Percentiles rank a stretch among this genome's conserved stretches.
phyloP scores from a whole-genome alignment of 129 eudicot genomes.

The Kitagawia praeruptora region DNA sequence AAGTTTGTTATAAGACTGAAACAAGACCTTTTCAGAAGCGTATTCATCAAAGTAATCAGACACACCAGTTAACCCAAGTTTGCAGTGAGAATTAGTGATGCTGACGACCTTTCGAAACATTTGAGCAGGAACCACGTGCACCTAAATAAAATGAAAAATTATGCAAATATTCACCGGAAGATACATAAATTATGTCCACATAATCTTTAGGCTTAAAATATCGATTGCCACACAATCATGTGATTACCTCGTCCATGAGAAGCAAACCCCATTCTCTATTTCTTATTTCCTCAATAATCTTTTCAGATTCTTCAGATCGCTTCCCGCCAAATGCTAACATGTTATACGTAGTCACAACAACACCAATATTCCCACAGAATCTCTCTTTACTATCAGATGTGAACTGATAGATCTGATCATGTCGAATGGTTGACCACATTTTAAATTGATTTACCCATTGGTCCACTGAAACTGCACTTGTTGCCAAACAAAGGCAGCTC shows the following conservation, averaged over 20 bases:
- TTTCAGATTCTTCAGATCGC: constrained; percentile 89
- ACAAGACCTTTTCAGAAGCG: not conserved
- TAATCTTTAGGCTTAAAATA: not conserved
- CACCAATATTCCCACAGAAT: constrained; percentile 93
- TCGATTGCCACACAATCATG: constrained; percentile 7
- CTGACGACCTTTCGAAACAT: constrained; percentile 94
- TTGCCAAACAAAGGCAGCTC: constrained; percentile 92
- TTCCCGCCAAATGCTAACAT: constrained; percentile 97
- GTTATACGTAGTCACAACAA: constrained; percentile 90
- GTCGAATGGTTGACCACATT: constrained; percentile 88
- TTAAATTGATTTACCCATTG: constrained; percentile 98
- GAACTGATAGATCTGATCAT: constrained; percentile 79
- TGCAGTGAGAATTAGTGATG: constrained; percentile 92
- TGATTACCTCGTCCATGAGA: constrained; percentile 82
- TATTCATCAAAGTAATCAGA: not conserved
- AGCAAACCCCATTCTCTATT: constrained; percentile 98
- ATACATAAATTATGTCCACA: not conserved
- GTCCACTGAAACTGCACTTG: constrained; percentile 96
- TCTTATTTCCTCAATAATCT: constrained; percentile 26
- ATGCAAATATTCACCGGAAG: not conserved
- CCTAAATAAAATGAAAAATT: constrained; percentile 32
- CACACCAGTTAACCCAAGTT: constrained; percentile 93
- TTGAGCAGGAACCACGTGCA: constrained; percentile 98
- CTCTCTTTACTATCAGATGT: constrained; percentile 94
- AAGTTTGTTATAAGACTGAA: not conserved